Conservation (phyloP, 2,329 filamentous ascomycete species). For the Trichoderma sp. region DNA sequence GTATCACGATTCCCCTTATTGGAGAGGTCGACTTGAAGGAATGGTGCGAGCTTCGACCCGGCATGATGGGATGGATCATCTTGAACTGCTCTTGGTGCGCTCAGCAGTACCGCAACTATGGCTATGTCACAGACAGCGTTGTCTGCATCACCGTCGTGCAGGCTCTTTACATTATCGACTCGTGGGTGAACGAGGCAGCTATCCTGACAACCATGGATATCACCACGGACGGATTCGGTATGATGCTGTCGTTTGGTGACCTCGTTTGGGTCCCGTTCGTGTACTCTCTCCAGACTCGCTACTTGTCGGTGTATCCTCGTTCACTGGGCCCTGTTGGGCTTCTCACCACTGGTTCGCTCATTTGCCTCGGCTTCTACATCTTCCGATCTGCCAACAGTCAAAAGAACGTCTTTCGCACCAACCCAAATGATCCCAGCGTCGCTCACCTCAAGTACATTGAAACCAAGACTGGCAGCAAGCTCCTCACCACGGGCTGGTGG, state of each 20-base stretch:
- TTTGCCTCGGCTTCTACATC: constrained; percentile 77
- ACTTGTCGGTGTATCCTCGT: constrained; percentile 79
- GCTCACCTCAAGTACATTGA: constrained; percentile 82
- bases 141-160: constrained; percentile 77
- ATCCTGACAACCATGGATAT: constrained; percentile 95
- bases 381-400: constrained; percentile 94
- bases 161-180: constrained; percentile 79
- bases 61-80: constrained; percentile 85
- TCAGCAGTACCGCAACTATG: constrained; percentile 83
- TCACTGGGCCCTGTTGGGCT: constrained; percentile 72
- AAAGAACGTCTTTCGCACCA: constrained; percentile 90
- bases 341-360: constrained; percentile 64
- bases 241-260: constrained; percentile 93
- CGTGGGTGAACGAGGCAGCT: constrained; percentile 82
- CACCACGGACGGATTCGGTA: constrained; percentile 88
- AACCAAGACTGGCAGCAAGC: constrained; percentile 77
- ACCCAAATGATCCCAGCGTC: constrained; percentile 78
- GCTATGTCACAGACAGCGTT: constrained; percentile 83
- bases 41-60: constrained; percentile 88
- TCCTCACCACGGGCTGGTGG: constrained; percentile 91
- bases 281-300: constrained; percentile 82
- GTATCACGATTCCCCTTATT: constrained; percentile 73
- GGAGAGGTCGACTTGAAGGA: constrained; percentile 89
- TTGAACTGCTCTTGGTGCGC: constrained; percentile 82
- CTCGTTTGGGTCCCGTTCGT: constrained; percentile 90